Base-by-base conservation (phyloP, 495 filamentous ascomycete genomes). In the Letharia lupina region DNA sequence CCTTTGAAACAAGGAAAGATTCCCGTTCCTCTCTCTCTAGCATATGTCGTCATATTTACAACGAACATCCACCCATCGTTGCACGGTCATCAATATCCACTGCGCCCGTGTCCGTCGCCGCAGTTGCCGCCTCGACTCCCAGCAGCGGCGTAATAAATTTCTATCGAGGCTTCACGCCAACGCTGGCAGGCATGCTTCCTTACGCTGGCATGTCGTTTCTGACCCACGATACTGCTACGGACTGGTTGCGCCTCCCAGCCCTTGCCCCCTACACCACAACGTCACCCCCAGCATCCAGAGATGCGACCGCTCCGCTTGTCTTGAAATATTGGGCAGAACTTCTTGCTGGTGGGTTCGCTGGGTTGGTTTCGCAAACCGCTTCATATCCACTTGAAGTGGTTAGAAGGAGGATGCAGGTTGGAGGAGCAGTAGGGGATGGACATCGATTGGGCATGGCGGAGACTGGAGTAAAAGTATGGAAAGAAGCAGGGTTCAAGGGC, bases 201-300 rank as follows among this genome's bases (percentile, higher is more conserved):
- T 98, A 98, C 70, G 94, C 95, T 18, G 94, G 94, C 60, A 86
- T 95, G 71, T 97, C 93, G n/a, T 98, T 98, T 80, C 84, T 98
- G 42, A 95, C 91, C 0, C 94, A 98, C 75, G 94, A 98, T 73
- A 89, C 89, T 6, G 83, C 84, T 1, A 87, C 90, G 35, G 94
- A 98, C 74, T 73, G 90, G 44, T 82, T 98, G 52, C 90, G 94
- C 1, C 77, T 78, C 44, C 86, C 87, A 0, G 59, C 70, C 2
- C 63, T 96, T 1, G 83, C 89, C 1, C 73, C 79, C 61, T 89
- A 91, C 75, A 95, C 92, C 18, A 90, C 80, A 0, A 76, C 83
- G 10, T 79, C 82, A 0, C 70, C 72, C 20, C 79, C 79, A 20
- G 74, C 76, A 35, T 64, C 62, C 54, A 47, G 45, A 44, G 37